phyloP scores from a whole-genome alignment of 2,329 filamentous ascomycete species.

The Pseudovirgaria hyperparasitica region DNA sequence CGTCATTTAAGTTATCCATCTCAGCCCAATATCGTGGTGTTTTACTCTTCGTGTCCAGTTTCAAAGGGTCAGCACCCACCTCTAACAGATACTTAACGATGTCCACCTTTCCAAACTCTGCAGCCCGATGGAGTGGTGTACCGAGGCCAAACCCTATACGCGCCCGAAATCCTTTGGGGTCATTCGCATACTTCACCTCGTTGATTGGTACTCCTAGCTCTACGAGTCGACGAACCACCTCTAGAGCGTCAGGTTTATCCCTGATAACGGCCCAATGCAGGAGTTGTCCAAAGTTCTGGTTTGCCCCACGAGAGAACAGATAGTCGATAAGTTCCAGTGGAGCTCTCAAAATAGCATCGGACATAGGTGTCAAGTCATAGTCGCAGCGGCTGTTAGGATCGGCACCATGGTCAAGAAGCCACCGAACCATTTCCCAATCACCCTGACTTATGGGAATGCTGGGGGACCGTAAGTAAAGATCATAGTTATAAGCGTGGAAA shows the following conservation, averaged over 20 bases:
- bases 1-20: slow-evolving; percentile 1
- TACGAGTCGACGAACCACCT: slow-evolving; percentile 5
- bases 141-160: slow-evolving; percentile 5
- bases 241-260: slow-evolving; percentile 4
- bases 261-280: slow-evolving; percentile 5
- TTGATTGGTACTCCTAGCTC: slow-evolving; percentile 6
- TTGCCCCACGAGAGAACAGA: slow-evolving; percentile 4
- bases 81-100: slow-evolving; percentile 6
- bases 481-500: neutral
- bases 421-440: slow-evolving; percentile 4
- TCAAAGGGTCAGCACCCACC: slow-evolving; percentile 4
- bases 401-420: slow-evolving; percentile 5
- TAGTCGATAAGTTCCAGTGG: slow-evolving; percentile 4
- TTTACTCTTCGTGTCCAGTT: slow-evolving; percentile 4
- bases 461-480: slow-evolving; percentile 1
- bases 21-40: slow-evolving; percentile 5
- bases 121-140: slow-evolving; percentile 6
- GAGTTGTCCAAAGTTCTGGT: slow-evolving; percentile 5
- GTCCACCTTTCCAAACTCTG: slow-evolving; percentile 5
- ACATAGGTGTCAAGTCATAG: slow-evolving; percentile 4
- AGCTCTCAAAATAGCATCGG: slow-evolving; percentile 4
- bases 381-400: slow-evolving; percentile 6
- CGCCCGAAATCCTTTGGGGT: slow-evolving; percentile 2
- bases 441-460: slow-evolving; percentile 4
- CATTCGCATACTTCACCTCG: slow-evolving; percentile 6